These are phyloP conservation scores for Paspalum notatum DNA, from an alignment of 176 grass and related monocot species.

Conservation along the genomic window DNA sequence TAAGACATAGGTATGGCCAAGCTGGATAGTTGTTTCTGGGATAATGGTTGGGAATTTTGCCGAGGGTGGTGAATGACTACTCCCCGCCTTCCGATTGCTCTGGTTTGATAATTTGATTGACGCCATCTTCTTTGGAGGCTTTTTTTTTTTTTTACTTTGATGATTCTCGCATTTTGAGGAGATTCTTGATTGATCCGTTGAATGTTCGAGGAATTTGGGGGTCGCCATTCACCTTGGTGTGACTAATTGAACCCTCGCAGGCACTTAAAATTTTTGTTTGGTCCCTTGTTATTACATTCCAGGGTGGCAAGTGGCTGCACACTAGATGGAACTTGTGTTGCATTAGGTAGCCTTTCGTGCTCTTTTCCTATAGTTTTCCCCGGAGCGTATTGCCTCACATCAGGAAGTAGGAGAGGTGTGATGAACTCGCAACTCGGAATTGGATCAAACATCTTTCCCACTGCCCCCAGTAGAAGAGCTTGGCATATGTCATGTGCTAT, in stretches of 20 bases:
- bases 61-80: neutral
- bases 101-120: neutral
- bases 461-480: neutral
- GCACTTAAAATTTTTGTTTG: neutral
- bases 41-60: neutral
- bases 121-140: neutral
- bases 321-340: no score
- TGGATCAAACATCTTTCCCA: neutral
- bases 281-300: neutral
- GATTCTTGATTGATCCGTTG: neutral
- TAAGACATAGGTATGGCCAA: no score
- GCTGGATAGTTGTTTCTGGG: neutral
- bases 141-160: no score
- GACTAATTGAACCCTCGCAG: neutral
- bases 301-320: no score
- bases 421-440: neutral
- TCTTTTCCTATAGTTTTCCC: slow-evolving; percentile 12
- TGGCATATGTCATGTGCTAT: no score
- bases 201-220: neutral
- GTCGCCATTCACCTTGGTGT: neutral
- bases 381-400: neutral
- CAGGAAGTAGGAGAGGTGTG: neutral
- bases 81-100: neutral
- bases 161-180: neutral
- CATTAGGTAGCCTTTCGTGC: neutral